Base-by-base conservation (phyloP, 2,329 filamentous ascomycete species). In the Diplodia sapinea region DNA sequence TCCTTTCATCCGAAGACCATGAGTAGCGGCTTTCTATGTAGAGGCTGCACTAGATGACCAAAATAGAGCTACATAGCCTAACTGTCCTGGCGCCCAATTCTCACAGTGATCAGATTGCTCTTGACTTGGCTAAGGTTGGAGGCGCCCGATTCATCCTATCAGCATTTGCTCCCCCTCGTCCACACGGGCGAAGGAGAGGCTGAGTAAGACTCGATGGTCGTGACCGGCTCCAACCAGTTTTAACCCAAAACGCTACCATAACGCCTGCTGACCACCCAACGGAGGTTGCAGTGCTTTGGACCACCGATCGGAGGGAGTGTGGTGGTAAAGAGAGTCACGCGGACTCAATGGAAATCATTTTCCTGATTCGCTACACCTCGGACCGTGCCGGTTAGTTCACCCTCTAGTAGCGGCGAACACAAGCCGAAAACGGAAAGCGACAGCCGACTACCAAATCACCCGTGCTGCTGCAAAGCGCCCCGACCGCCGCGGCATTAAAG, bases 21-120 rank as follows among this genome's bases (percentile, higher is more conserved):
- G n/a, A 50, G 43, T 50, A 15, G 59, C 59, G 59, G 59, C 59
- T 63, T 47, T 51, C 40, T 40, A 13, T n/a, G 26, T 51, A 63
- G 59, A 63, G 40, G 29, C 47, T 51, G 59, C 59, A 51, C 47
- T 63, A 63, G 59, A 63, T 51, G 51, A 40, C 59, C 38, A 26
- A 49, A 51, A 31, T 63, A 51, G 59, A 63, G 59, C 59, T 63
- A 20, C 47, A 63, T 51, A 2, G 43, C 17, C 50, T 51, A 23
- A 47, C 23, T 51, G 4, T 26, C n/a, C 59, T 26, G 26, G 26
- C 4, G 3, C 50, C 17, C 38, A 43, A 61, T 61, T 9, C 7
- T 17, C 13, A 23, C n/a, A 5, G 29, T 33, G 31, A 33, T 49
- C 23, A 26, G 3, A 23, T 11, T 36, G n/a, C 20, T 62, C 17